Base-by-base conservation (phyloP, 768 basidiomycete species). In the Trametes meyenii region DNA sequence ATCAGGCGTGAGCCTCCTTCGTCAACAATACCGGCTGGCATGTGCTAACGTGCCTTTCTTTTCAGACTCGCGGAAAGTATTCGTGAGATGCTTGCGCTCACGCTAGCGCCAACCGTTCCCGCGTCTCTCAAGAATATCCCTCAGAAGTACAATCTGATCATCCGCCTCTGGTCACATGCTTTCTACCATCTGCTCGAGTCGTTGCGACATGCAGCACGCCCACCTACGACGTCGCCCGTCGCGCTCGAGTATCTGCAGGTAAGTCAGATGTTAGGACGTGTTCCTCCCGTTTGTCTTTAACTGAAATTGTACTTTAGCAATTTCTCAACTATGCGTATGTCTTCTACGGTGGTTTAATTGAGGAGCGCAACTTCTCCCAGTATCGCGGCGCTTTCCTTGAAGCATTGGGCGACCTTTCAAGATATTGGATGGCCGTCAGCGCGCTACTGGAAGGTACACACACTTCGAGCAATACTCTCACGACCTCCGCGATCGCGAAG, bases 371-470 rank as follows among this genome's bases (percentile, higher is more conserved):
- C 1, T 81, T 98, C 46, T 75, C 72, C 1, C 72, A 77, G 7
- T 97, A 94, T 78, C 86, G 88, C 60, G 78, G 84, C 2, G 87
- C 88, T 17, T 99, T 97, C 97, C 84, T 98, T 53, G 97, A 99
- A 73, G 94, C 96, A 3, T 86, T 99, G 16, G 97, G 97, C 23
- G 97, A 99, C 74, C 82, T 99, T 33, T 94, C 97, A 0, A 82
- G 96, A 38, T 98, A 98, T 73, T 85, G 91, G 52, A 96, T 97
- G 92, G 89, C 90, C 1, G 92, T 98, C n/a, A 91, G 93, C n/a
- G 88, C 87, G 35, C 86, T 94, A 81, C 81, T 91, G 29, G 81
- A 83, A 26, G 80, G 82, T 26, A 79, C 76, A 36, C 70, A 80
- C 5, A 53, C 60, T 38, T 17, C 62, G 13, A 51, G 66, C 13